Conservation (phyloP, 805 yeast genomes). For the Kazachstania viticola region DNA sequence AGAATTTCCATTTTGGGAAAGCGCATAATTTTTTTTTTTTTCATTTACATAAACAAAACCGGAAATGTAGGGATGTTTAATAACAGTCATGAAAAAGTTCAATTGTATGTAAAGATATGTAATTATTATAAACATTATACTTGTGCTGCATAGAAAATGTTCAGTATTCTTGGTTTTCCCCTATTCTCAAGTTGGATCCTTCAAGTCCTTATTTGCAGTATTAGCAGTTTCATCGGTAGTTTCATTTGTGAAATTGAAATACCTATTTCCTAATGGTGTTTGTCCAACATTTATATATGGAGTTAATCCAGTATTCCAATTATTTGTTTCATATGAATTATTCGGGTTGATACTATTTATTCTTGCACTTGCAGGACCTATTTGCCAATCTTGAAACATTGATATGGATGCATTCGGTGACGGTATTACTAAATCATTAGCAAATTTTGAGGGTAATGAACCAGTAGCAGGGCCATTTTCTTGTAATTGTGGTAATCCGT, state of each 20-base stretch:
- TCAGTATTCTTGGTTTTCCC: too few species aligned
- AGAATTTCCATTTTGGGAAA: too few species aligned
- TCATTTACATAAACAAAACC: too few species aligned
- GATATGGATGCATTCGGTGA: constrained; percentile 21
- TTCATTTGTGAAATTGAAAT: constrained; percentile 21
- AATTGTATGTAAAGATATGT: too few species aligned
- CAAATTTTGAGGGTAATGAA: constrained; percentile 24
- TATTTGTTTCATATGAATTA: constrained; percentile 2
- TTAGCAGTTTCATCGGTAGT: constrained; percentile 5
- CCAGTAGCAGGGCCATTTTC: constrained; percentile 18
- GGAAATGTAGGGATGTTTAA: too few species aligned
- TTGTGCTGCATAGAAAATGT: too few species aligned
- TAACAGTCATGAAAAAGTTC: too few species aligned
- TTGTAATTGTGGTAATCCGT: not conserved
- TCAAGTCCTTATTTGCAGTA: not conserved
- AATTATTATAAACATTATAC: too few species aligned
- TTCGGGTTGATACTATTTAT: not conserved
- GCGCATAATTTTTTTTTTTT: too few species aligned
- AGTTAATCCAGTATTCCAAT: constrained; percentile 22
- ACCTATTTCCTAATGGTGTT: constrained; percentile 19
- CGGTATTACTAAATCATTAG: constrained; percentile 24
- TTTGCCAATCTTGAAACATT: constrained; percentile 26
- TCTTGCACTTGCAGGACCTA: constrained; percentile 10
- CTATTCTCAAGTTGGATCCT: too few species aligned
- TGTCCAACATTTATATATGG: constrained; percentile 22